Base-by-base conservation (phyloP, 768 basidiomycete genomes). In the Nevesoporus exiguus region DNA sequence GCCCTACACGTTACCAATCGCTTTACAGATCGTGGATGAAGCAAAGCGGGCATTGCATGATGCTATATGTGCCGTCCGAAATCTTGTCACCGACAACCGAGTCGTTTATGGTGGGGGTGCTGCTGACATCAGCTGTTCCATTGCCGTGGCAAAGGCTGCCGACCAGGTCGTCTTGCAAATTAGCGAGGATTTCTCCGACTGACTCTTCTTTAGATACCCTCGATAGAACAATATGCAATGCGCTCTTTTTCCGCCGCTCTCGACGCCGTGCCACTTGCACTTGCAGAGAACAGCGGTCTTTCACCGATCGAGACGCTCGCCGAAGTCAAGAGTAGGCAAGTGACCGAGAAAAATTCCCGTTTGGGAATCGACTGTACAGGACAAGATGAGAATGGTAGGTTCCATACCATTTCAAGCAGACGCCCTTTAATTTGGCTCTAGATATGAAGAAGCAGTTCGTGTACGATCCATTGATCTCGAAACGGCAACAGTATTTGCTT, bases 161-260 rank as follows among this genome's bases (percentile, higher is more conserved):
- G 97, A 99, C 71, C 87, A 97, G 74, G 92, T 90, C 44, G 19
- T n/a, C 75, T 63, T 33, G 31, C 54, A 41, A 39, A 2, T 19
- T 47, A 37, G 22, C 33, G 10, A 3, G 7, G n/a, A 15, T 39
- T 11, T 9, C 36, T 24, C n/a, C 47, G 51, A 51, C 39, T 60
- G 34, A 50, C 40, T 21, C 33, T 45, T 17, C 41, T 24, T 14
- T 52, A 94, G 91, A 96, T 97, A 60, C 88, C 97, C 1, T 82
- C 93, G 27, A 98, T 99, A 65, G 97, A 99, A 74, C 97, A 99
- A 77, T 99, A 99, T 66, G 97, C 97, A 3, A 98, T 99, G 95
- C 88, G 96, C 46, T 95, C 97, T n/a, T 99, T 98, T 70, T 82
- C 97, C 4, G 90, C 91, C 31, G 96, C 97, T 14, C 77, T 99